These are phyloP conservation scores for Cordyceps pruinosa DNA, from an alignment of 2,329 filamentous ascomycete genomes.

Conservation along the genomic window DNA sequence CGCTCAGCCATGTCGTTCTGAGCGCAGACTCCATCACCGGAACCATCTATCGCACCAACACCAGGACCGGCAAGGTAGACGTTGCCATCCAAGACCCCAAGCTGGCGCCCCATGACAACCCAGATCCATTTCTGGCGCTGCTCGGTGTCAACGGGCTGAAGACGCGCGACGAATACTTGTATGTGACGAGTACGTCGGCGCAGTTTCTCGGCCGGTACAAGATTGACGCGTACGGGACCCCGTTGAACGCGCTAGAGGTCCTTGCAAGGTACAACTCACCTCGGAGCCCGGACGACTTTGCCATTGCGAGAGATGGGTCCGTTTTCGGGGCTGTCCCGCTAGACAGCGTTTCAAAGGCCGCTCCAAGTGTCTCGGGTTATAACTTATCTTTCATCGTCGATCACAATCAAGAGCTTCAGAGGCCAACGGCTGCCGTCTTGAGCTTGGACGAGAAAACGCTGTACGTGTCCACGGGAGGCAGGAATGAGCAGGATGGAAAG, in stretches of 20 bases:
- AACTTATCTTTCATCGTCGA: constrained; percentile 3
- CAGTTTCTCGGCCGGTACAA: constrained; percentile 13
- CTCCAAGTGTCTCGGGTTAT: not conserved
- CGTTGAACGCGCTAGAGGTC: constrained; percentile 11
- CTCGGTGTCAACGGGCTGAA: constrained; percentile 19
- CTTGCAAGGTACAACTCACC: constrained; percentile 3
- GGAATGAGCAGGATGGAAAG: not conserved
- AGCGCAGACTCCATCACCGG: constrained; percentile 18
- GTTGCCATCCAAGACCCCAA: constrained; percentile 14
- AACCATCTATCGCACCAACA: constrained; percentile 14
- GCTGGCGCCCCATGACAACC: not conserved
- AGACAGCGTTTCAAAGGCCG: constrained; percentile 3
- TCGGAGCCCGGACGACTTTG: constrained; percentile 16
- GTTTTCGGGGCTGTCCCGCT: constrained; percentile 12
- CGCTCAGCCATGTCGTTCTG: constrained; percentile 15
- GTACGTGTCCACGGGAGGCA: constrained; percentile 14
- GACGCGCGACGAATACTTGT: constrained; percentile 15
- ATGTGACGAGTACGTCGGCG: constrained; percentile 17
- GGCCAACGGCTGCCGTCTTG: constrained; percentile 13
- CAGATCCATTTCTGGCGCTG: constrained; percentile 8
- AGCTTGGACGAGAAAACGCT: constrained; percentile 16
- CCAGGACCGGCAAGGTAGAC: constrained; percentile 14
- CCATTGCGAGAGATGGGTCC: constrained; percentile 13
- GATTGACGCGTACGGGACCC: constrained; percentile 10
- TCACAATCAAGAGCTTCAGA: constrained; percentile 3